Conservation (phyloP, 2,329 filamentous ascomycete genomes). For the Alternaria sp. region DNA sequence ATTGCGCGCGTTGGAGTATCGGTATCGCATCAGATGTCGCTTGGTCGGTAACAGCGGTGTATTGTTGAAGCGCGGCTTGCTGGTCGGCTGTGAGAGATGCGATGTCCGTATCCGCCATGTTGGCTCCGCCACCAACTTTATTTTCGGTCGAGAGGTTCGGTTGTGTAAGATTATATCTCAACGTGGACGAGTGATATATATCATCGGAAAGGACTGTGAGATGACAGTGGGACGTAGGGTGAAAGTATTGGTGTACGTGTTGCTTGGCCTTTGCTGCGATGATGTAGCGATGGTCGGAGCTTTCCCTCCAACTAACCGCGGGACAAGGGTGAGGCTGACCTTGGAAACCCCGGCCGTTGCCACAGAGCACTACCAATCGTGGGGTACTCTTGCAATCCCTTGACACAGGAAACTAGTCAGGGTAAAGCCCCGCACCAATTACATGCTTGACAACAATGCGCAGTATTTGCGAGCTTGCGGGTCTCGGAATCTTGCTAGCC, state of each 20-base stretch:
- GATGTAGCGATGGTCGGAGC: constrained; percentile 27
- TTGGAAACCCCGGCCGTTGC: constrained; percentile 16
- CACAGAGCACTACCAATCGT: constrained; percentile 11
- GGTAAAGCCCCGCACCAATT: background rate
- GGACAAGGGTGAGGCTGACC: constrained; percentile 23
- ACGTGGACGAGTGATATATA: background rate
- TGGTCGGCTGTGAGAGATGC: constrained; percentile 77
- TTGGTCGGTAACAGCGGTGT: constrained; percentile 86
- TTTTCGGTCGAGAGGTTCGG: background rate
- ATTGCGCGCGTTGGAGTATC: constrained; percentile 84
- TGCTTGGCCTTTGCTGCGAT: constrained; percentile 27
- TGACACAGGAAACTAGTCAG: no score
- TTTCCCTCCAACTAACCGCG: constrained; percentile 13
- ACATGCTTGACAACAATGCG: background rate
- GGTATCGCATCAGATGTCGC: constrained; percentile 78
- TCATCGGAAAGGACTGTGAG: constrained; percentile 29
- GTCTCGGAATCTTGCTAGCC: no score
- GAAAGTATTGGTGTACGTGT: constrained; percentile 16
- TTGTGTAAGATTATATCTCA: background rate
- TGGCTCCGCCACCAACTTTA: background rate
- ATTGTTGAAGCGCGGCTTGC: constrained; percentile 86
- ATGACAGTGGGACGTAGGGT: constrained; percentile 8
- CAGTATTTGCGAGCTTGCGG: background rate
- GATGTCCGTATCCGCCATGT: constrained; percentile 62
- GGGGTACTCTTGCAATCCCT: background rate